Evolutionary conservation across 768 basidiomycete species (phyloP).

Genomic region (Coprinopsis cinerea): DNA sequence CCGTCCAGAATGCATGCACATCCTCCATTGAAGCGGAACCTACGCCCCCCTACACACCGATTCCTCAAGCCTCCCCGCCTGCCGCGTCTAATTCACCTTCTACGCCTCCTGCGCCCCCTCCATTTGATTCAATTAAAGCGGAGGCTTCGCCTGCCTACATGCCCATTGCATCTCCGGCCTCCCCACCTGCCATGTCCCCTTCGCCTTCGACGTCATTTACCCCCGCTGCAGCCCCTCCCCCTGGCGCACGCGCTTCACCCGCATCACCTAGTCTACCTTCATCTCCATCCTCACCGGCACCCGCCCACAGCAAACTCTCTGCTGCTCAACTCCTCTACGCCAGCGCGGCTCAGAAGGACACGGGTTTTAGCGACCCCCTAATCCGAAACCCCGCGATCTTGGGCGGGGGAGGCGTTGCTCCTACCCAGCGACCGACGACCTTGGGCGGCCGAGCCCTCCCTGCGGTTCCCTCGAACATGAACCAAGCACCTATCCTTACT

Average conservation of each 20-base stretch:
- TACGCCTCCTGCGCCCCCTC: neutral
- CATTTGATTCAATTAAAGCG: neutral
- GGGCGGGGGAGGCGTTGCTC: neutral
- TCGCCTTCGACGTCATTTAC: too few species aligned
- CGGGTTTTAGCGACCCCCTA: neutral
- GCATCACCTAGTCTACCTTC: neutral
- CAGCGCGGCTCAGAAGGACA: neutral
- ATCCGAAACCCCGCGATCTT: neutral
- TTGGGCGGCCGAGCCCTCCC: too few species aligned
- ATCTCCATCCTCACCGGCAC: neutral
- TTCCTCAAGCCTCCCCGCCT: neutral
- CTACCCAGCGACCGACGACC: neutral
- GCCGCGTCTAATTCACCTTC: neutral
- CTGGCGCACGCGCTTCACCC: neutral
- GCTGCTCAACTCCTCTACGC: constrained; percentile 8
- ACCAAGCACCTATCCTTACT: too few species aligned
- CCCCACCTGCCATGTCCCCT: too few species aligned
- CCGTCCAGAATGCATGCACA: neutral
- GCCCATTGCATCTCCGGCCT: too few species aligned
- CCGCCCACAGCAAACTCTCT: neutral
- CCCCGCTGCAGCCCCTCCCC: too few species aligned
- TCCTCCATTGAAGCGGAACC: neutral
- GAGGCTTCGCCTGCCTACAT: neutral
- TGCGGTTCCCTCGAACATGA: too few species aligned
- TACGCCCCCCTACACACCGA: neutral